Base-by-base conservation (phyloP, 345 rosid genomes). In the Euphorbia pulcherrima region DNA sequence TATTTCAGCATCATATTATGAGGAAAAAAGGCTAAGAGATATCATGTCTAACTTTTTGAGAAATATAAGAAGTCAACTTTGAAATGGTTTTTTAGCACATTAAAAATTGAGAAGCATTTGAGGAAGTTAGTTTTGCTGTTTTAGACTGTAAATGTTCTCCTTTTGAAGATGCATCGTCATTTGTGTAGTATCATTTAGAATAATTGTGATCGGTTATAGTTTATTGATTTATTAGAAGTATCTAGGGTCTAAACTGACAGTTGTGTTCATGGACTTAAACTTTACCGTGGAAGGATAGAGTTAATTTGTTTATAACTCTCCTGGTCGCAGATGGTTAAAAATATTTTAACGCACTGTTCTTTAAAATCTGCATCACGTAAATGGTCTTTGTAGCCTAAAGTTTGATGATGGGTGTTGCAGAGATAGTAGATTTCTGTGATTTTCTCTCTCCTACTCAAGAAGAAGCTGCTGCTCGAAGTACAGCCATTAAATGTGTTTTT, bases 391-490 rank as follows among this genome's bases (percentile, higher is more conserved):
- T 16, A 37, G 24, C 68, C 30, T 71, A n/a, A 54, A 7, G 12
- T 40, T 59, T 79, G 30, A 12, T 63, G 6, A 18, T 68, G 65
- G 63, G 6, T 63, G 5, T 70, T 71, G 74, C 88, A 90, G 98
- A 90, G 75, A 88, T 92, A 30, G 90, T 90, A 65, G 92, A 93
- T 70, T 93, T 89, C 53, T 82, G 92, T 68, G 94, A 89, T 37
- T 93, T 93, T 64, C 74, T 90, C 13, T 83, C 91, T 60, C 96
- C 98, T 56, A 90, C 98, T 35, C 83, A 55, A 0, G 96, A 89
- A 64, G 98, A 93, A 60, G 77, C 78, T 78, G 83, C 87, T 4
- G 75, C 81, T 48, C 90, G 97, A 10, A 76, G 70, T 68, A 73
- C 73, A 30, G 96, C 98, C 18, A 80, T 89, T 18, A 74, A 82